These are phyloP conservation scores for Nicotiana noctiflora DNA, from an alignment of 257 asterid genomes.

Conservation along the genomic window DNA sequence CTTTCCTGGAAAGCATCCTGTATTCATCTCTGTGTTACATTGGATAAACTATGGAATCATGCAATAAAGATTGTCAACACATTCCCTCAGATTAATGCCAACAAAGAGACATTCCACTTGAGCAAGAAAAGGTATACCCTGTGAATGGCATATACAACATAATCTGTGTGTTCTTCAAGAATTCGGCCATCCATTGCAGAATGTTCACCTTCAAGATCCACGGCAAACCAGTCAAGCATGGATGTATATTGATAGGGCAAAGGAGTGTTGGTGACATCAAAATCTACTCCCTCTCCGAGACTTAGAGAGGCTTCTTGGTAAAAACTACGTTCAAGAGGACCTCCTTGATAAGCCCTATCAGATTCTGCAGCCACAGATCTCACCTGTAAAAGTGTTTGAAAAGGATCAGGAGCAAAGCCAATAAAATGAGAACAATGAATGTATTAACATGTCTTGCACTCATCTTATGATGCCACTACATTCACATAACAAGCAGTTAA, in stretches of 20 bases:
- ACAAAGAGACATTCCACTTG: slow-evolving; percentile 22
- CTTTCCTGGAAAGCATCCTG: not conserved
- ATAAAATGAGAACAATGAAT: not conserved
- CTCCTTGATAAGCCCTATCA: slow-evolving; percentile 87
- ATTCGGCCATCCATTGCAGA: slow-evolving; percentile 99
- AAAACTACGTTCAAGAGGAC: slow-evolving; percentile 62
- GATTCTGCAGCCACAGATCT: slow-evolving; percentile 93
- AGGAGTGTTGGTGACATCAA: slow-evolving; percentile 40
- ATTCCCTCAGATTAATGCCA: slow-evolving; percentile 13
- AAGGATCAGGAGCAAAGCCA: not conserved
- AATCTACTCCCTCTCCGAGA: slow-evolving; percentile 36
- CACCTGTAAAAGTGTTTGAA: slow-evolving; percentile 45
- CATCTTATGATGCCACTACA: not conserved
- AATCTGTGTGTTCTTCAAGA: slow-evolving; percentile 93
- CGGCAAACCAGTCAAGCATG: slow-evolving; percentile 96
- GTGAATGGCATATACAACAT: slow-evolving; percentile 95
- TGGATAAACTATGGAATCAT: not conserved
- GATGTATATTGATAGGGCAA: slow-evolving; percentile 60
- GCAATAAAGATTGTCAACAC: slow-evolving; percentile 3
- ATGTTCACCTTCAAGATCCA: slow-evolving; percentile 99
- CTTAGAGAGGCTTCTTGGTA: slow-evolving; percentile 42
- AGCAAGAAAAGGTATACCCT: slow-evolving; percentile 61
- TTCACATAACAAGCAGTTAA: slow-evolving; percentile 2
- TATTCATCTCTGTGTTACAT: not conserved
- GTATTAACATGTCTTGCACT: not conserved